These are phyloP conservation scores for Populus tomentosa DNA, from an alignment of 441 rosid genomes.

Conservation along the genomic window DNA sequence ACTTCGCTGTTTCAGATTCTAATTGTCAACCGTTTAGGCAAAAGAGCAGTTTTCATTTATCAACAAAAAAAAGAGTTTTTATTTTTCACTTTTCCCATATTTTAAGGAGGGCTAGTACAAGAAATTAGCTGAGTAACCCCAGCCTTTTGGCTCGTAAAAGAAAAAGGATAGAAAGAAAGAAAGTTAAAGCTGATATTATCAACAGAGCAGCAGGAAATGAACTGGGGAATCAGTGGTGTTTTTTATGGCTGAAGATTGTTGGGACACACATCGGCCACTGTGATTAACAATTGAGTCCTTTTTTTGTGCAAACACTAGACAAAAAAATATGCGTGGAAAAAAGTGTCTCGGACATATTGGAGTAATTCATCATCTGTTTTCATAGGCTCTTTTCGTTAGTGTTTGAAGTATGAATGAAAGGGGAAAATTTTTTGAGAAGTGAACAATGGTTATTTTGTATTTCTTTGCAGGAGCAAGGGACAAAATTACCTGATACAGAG, in stretches of 20 bases:
- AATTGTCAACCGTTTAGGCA: neutral
- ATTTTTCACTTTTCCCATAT: neutral
- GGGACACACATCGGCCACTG: neutral
- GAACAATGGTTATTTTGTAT: neutral
- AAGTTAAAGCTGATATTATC: neutral
- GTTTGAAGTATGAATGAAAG: neutral
- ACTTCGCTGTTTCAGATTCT: neutral
- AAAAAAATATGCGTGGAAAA: neutral
- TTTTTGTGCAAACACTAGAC: neutral
- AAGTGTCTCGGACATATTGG: neutral
- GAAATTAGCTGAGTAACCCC: neutral
- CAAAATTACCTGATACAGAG: conserved; percentile 50
- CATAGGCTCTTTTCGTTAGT: neutral
- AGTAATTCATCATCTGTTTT: neutral
- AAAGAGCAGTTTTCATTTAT: neutral
- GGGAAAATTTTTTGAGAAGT: neutral
- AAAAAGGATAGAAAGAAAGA: neutral
- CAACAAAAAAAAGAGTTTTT: no score
- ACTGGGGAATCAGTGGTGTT: neutral
- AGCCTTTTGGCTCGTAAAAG: neutral
- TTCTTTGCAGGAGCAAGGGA: conserved; percentile 54
- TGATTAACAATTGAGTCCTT: neutral
- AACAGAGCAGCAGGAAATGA: neutral
- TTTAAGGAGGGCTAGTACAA: neutral
- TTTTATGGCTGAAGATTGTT: neutral